Conservation (phyloP, 345 rosid genomes). For the Melaleuca alternifolia region DNA sequence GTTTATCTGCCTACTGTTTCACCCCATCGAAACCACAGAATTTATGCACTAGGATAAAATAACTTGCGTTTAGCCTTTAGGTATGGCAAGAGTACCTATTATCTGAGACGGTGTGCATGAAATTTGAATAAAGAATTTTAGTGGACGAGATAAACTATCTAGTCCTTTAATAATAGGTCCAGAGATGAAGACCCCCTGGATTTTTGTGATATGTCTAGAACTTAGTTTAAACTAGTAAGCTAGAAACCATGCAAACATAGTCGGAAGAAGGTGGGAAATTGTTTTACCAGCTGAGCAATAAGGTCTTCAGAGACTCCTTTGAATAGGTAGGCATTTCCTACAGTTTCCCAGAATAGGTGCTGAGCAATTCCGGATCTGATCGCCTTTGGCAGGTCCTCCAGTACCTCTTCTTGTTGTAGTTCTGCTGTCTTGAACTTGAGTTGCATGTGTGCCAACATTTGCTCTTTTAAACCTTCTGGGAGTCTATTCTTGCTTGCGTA, state of each 20-base stretch:
- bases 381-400: constrained; percentile 82
- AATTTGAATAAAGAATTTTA: neutral
- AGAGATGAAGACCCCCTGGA: neutral
- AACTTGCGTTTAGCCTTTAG: neutral
- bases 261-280: neutral
- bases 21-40: neutral
- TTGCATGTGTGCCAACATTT: constrained; percentile 86
- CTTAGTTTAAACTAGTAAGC: neutral
- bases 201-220: neutral
- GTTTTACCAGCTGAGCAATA: constrained; percentile 55
- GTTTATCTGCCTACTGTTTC: neutral
- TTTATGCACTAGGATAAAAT: neutral
- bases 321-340: constrained; percentile 58
- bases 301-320: constrained; percentile 67
- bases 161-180: neutral
- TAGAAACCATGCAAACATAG: neutral
- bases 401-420: constrained; percentile 76
- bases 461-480: constrained; percentile 78
- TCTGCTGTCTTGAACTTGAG: constrained; percentile 86
- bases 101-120: neutral
- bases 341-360: constrained; percentile 54
- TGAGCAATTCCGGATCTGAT: constrained; percentile 76
- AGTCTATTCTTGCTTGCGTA: constrained; percentile 74
- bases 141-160: neutral
- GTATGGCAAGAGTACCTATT: neutral